Base-by-base conservation (phyloP, 306 rosid species). In the Cucumis hystrix region DNA sequence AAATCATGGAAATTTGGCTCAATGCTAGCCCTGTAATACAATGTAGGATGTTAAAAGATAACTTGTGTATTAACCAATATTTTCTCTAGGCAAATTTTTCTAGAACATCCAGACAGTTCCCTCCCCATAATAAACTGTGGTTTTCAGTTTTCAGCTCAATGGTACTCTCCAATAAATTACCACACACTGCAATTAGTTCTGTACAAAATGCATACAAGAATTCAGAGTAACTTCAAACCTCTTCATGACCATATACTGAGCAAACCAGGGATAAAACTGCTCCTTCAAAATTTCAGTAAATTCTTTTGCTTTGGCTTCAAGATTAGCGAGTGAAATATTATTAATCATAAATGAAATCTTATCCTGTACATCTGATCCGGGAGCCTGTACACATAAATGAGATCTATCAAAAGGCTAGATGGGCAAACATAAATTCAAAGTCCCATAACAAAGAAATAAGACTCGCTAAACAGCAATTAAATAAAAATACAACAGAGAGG, bases 221-320 rank as follows among this genome's bases (percentile, higher is more conserved):
- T 8, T 28, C n/a, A 12, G 49, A 21, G 41, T 1, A 25, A 45
- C 18, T 75, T 37, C 87, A 30, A 56, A 96, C 99, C 99, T 96
- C 87, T 96, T 96, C 99, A 92, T 92, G 60, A 96, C 99, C 97
- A 96, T 92, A 83, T 96, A 96, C 82, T 96, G 91, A 0, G 99
- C 98, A 89, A 96, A 96, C 99, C 99, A 96, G 23, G 98, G 91
- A 88, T 88, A 82, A 83, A 88, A 88, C 79, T 87, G 96, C 86
- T 89, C 98, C 82, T 92, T 91, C 78, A 92, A 79, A 83, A 89
- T 82, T 74, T 96, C 98, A 40, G 83, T 76, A 49, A 92, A 81
- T 58, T 92, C 97, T 82, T 88, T 96, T 68, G 92, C 87, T 84
- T 92, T 96, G 51, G 86, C 84, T 77, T 96, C 99, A 74, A 86